phyloP scores from a whole-genome alignment of 106 monocot species.

The Platanthera zijinensis region DNA sequence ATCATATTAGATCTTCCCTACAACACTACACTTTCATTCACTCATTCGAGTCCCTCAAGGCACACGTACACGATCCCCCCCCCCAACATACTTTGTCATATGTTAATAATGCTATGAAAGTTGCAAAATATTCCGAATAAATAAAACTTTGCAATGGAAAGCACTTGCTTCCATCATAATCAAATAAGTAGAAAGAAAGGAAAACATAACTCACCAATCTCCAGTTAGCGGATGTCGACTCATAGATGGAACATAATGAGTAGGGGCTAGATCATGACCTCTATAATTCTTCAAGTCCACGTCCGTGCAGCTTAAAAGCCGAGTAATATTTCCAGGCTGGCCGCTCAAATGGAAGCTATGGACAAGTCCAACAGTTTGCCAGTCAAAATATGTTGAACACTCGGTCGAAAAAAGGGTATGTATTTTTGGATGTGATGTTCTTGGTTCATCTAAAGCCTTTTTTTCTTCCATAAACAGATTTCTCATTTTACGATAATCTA shows the following conservation, averaged over 20 bases:
- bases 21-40: too few species aligned
- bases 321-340: conserved; percentile 93
- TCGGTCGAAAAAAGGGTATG: conserved; percentile 96
- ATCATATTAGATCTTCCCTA: too few species aligned
- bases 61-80: too few species aligned
- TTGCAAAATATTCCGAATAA: neutral
- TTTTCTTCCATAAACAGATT: conserved; percentile 10
- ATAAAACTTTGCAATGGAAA: neutral
- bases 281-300: conserved; percentile 67
- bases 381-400: conserved; percentile 84
- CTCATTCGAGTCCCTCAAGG: too few species aligned
- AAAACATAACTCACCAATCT: conserved; percentile 54
- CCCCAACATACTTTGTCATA: too few species aligned
- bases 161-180: neutral
- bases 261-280: conserved; percentile 93
- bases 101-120: neutral
- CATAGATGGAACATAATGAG: conserved; percentile 98
- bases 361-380: conserved; percentile 87
- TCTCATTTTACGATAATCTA: conserved; percentile 18
- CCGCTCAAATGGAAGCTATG: conserved; percentile 71
- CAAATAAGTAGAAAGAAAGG: neutral
- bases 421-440: conserved; percentile 55
- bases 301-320: conserved; percentile 87
- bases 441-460: conserved; percentile 6
- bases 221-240: conserved; percentile 86